phyloP scores from a whole-genome alignment of 495 filamentous ascomycete species.

The Penicillium waksmanii region DNA sequence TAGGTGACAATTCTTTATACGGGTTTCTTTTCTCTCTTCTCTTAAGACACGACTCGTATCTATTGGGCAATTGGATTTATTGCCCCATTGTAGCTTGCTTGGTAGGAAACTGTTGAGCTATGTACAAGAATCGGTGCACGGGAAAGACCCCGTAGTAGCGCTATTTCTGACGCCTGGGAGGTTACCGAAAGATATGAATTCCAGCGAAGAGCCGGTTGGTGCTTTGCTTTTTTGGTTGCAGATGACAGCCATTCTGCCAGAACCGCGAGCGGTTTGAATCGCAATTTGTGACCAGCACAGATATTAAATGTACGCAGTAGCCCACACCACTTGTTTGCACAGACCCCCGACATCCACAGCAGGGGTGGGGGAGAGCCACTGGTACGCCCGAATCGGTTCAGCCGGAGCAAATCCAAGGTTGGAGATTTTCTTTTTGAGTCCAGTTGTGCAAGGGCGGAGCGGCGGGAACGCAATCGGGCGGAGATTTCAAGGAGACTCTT shows the following conservation, averaged over 20 bases:
- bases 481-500: neutral
- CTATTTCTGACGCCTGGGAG: neutral
- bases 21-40: neutral
- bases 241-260: neutral
- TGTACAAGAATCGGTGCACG: neutral
- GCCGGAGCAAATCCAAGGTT: neutral
- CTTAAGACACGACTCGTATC: too few species aligned
- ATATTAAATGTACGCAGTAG: neutral
- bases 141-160: neutral
- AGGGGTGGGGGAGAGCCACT: neutral
- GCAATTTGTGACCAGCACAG: constrained; percentile 1
- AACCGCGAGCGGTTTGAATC: neutral
- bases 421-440: neutral
- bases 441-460: neutral
- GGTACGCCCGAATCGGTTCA: neutral
- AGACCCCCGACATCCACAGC: neutral
- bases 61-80: neutral
- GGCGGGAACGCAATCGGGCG: neutral
- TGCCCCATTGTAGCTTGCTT: neutral
- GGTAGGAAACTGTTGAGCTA: neutral
- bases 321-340: neutral
- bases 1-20: neutral
- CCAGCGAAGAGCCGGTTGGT: neutral
- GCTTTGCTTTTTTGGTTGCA: neutral
- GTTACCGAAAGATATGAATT: neutral